Evolutionary conservation across 1,284 basidiomycete genomes (phyloP), one percentile per base, ranked within the genome.

Genomic region (Ganoderma boninense): DNA sequence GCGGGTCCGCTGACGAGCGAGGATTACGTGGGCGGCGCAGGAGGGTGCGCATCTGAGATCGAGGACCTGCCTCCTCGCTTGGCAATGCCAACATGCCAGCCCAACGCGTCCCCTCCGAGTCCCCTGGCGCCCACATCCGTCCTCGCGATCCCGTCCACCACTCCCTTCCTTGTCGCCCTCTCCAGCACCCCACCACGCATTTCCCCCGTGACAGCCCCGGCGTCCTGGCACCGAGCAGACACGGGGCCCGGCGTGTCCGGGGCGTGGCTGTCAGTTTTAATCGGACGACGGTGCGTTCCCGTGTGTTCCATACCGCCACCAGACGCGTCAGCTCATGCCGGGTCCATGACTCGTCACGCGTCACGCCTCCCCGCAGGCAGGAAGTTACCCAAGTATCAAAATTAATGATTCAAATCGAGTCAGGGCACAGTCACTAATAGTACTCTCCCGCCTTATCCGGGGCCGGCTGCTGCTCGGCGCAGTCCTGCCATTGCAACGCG

Each of bases 21-120:
- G 59, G 6, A 49, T 67, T 62, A 67, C 66, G 66, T 67, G 66
- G 60, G 42, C 66, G 66, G 66, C 42, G 40, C 49, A 18, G 14
- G 60, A 43, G 35, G 3, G 26, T 20, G 60, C 60, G 42, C 42
- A 61, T 46, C 23, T 38, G 20, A 29, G 64, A 35, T 26, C 16
- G 52, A 6, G 29, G 16, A 23, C 43, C 29, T 20, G 49, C 4
- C n/a, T 2, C 26, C 23, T 56, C 26, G 60, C 62, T 62, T 62
- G 62, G 62, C 62, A 26, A 32, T 62, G 62, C 43, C 62, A 26
- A 32, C 32, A 32, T 32, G 32, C 32, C 32, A 32, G 5, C 32
- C 32, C 32, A 32, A 32, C 32, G 32, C 32, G 32, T 32, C 32
- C 32, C 32, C 32, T 32, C 32, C 32, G 32, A 32, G 29, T 42